phyloP scores from a whole-genome alignment of 1,284 basidiomycete species.

The Mycosarcoma maydis region DNA sequence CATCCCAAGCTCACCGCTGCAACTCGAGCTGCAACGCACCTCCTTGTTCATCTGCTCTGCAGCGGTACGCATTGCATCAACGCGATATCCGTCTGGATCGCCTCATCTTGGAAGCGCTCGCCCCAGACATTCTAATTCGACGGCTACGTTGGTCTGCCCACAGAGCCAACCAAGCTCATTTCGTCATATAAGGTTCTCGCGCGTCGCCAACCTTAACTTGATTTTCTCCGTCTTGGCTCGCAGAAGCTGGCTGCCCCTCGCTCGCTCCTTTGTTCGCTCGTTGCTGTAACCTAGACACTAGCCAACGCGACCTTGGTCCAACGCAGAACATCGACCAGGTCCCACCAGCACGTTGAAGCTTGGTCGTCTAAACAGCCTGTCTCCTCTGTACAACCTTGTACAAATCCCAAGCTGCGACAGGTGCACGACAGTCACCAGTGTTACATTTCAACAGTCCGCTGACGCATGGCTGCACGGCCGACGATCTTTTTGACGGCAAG shows the following conservation, averaged over 20 bases:
- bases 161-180: conserved; percentile 24
- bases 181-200: conserved; percentile 27
- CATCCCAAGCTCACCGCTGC: conserved; percentile 14
- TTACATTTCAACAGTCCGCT: no score
- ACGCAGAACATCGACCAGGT: conserved; percentile 4
- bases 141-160: conserved; percentile 20
- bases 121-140: conserved; percentile 24
- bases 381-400: conserved; percentile 1
- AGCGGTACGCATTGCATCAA: conserved; percentile 6
- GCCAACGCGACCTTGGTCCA: neutral
- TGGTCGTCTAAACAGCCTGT: conserved; percentile 3
- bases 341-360: no score
- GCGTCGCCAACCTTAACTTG: conserved; percentile 33
- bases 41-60: conserved; percentile 12
- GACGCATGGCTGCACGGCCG: no score
- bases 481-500: no score
- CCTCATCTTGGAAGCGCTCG: neutral
- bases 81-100: conserved; percentile 17
- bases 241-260: neutral
- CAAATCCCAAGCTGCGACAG: neutral
- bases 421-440: no score
- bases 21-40: conserved; percentile 11
- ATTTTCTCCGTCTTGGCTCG: neutral
- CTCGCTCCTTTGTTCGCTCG: neutral
- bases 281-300: conserved; percentile 5